These are phyloP conservation scores for Stagonosporopsis tanaceti DNA, from an alignment of 2,329 filamentous ascomycete species.

Conservation along the genomic window DNA sequence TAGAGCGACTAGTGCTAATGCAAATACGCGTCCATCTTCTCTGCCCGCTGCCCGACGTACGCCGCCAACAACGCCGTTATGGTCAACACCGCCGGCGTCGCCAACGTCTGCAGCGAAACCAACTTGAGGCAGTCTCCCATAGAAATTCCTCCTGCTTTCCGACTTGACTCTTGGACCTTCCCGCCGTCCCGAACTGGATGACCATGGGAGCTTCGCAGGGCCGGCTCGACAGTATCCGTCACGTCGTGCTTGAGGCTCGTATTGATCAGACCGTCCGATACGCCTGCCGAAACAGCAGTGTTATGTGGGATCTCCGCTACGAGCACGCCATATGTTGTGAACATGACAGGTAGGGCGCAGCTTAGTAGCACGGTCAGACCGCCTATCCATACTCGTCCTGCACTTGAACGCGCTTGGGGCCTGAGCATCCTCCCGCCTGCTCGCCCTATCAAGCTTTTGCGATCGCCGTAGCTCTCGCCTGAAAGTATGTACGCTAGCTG, in stretches of 20 bases:
- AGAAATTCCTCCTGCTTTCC: constrained; percentile 4
- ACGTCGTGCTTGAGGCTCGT: not conserved
- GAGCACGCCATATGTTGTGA: constrained; percentile 8
- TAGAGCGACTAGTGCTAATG: not conserved
- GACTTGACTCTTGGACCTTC: not conserved
- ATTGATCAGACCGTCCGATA: not conserved
- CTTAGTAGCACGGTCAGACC: constrained; percentile 10
- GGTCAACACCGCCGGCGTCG: constrained; percentile 6
- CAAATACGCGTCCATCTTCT: not conserved
- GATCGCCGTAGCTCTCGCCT: constrained; percentile 5
- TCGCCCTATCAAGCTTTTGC: constrained; percentile 6
- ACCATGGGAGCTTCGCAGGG: not conserved
- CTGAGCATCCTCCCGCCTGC: constrained; percentile 1
- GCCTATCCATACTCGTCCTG: constrained; percentile 6
- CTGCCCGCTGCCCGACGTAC: constrained; percentile 5
- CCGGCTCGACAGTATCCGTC: not conserved
- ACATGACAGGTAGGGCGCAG: constrained; percentile 11
- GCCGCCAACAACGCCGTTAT: constrained; percentile 8
- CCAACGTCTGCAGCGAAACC: constrained; percentile 9
- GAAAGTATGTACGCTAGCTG: constrained; percentile 6
- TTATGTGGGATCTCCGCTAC: constrained; percentile 2
- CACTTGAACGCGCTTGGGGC: constrained; percentile 4
- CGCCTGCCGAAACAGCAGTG: constrained; percentile 2
- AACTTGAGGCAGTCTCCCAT: constrained; percentile 9
- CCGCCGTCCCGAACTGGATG: not conserved